Evolutionary conservation across 2,329 filamentous ascomycete genomes (phyloP), one percentile per base, ranked within the genome.

Genomic region (Didymella pomorum): DNA sequence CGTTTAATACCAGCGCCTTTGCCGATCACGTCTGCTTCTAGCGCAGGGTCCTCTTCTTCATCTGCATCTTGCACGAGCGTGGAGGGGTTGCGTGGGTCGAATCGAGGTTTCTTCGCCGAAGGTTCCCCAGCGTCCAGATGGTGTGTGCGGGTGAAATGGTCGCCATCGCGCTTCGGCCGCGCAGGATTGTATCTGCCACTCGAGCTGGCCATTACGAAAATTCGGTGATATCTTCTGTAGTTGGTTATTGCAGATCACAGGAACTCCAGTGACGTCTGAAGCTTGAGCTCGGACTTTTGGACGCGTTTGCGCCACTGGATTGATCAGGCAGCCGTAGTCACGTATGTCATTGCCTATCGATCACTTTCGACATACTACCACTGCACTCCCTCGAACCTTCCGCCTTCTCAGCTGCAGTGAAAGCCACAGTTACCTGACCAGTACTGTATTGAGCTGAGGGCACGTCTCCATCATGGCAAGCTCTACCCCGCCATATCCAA

Each of bases 51-150:
- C 64, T 90, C 90, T 43, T 91, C 87, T 63, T 91, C 89, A 2
- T 86, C 85, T 2, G 87, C 90, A 74, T 96, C 92, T 1, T 93
- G 88, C 2, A 92, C 94, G 4, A 99, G 86, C 0, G 91, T 93
- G 16, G 93, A 97, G 3, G 95, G 95, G 74, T 99, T 98, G 65
- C 95, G 92, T 52, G 95, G 82, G 77, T 99, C 95, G 78, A 99
- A 99, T 71, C 91, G 92, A 58, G 92, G 90, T 73, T 93, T 93
- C 76, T 96, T 96, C 51, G 81, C 76, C 2, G 81, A 77, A 1
- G 83, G 80, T 47, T 83, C 81, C 50, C 79, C 76, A 47, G 80
- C 78, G 52, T 87, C 84, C 65, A 84, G 81, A 71, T 91, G 88
- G 75, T 94, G 87, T 18, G 87, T 87, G 57, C 91, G 88, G 43